phyloP scores from a whole-genome alignment of 306 rosid genomes.

The Trichosanthes truncata region DNA sequence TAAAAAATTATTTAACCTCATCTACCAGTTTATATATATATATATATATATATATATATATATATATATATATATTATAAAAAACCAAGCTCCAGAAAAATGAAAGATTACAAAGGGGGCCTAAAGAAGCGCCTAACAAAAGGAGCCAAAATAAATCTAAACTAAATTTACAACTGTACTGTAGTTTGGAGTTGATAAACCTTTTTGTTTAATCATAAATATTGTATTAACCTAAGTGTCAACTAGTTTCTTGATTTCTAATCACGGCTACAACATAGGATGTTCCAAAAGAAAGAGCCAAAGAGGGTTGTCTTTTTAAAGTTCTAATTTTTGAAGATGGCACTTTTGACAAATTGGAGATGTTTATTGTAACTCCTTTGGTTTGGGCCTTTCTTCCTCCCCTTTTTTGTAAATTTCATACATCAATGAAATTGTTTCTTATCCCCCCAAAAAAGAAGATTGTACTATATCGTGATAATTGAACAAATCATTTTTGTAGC shows the following conservation, averaged over 20 bases:
- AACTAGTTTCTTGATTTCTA: background rate
- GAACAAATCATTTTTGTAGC: background rate
- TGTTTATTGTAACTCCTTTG: too few species aligned
- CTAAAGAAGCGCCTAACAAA: background rate
- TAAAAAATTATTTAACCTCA: background rate
- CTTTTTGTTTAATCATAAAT: background rate
- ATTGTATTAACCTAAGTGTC: background rate
- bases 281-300: background rate
- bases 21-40: background rate
- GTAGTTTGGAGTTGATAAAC: background rate
- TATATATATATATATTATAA: too few species aligned
- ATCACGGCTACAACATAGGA: background rate
- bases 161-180: background rate
- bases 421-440: too few species aligned
- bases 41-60: too few species aligned
- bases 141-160: background rate
- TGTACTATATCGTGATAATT: background rate
- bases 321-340: background rate
- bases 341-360: too few species aligned
- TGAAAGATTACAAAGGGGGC: background rate
- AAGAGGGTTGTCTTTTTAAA: background rate
- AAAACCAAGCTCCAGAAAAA: background rate
- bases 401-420: too few species aligned
- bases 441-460: background rate
- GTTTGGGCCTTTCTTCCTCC: too few species aligned